phyloP scores from a whole-genome alignment of 257 asterid species.

The Rehmannia glutinosa region DNA sequence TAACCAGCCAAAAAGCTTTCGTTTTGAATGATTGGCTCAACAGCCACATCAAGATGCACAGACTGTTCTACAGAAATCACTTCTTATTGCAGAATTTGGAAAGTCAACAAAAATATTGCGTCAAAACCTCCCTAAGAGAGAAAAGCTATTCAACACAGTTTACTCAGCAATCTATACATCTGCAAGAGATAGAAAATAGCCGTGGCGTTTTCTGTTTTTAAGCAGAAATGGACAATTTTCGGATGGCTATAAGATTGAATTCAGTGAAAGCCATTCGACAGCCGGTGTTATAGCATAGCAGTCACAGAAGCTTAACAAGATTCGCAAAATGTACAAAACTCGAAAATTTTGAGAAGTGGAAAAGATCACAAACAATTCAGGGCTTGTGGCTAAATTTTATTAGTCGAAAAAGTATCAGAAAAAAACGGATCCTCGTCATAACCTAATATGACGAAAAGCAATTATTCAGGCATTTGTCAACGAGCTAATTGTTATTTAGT shows the following conservation, averaged over 20 bases:
- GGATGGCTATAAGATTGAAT: slow-evolving; percentile 65
- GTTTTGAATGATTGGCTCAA: slow-evolving; percentile 46
- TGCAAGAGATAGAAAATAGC: slow-evolving; percentile 56
- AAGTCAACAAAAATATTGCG: slow-evolving; percentile 32
- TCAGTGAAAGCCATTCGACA: slow-evolving; percentile 44
- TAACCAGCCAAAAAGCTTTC: slow-evolving; percentile 35
- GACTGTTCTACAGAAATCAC: slow-evolving; percentile 41
- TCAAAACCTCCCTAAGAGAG: slow-evolving; percentile 40
- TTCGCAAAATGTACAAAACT: slow-evolving; percentile 4
- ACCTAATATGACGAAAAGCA: too few relatives aligned
- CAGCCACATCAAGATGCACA: slow-evolving; percentile 54
- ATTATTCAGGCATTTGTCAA: not conserved
- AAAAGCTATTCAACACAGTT: slow-evolving; percentile 33
- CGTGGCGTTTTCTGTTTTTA: slow-evolving; percentile 56
- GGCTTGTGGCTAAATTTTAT: too few relatives aligned
- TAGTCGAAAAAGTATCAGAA: too few relatives aligned
- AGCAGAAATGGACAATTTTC: slow-evolving; percentile 41
- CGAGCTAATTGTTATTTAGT: not conserved
- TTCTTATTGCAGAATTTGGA: slow-evolving; percentile 61
- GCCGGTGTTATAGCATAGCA: slow-evolving; percentile 34
- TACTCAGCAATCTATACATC: slow-evolving; percentile 51
- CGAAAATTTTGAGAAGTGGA: too few relatives aligned
- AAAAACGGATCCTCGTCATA: too few relatives aligned
- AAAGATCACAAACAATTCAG: too few relatives aligned
- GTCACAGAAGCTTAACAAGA: slow-evolving; percentile 37